phyloP scores from a whole-genome alignment of 768 basidiomycete species.

The Termitomyces sp. region DNA sequence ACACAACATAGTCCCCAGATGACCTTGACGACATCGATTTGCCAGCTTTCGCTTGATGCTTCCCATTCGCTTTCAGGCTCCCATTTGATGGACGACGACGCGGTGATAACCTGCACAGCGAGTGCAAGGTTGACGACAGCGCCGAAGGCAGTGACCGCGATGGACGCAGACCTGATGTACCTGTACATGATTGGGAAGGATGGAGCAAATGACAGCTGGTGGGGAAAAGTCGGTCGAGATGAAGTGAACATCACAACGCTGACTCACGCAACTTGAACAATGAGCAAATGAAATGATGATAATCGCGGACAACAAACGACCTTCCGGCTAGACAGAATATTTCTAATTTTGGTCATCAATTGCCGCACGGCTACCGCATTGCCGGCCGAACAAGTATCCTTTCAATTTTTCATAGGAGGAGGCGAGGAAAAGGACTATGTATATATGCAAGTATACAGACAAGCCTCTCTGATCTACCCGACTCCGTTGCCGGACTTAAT shows the following conservation, averaged over 20 bases:
- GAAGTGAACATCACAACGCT: conserved; percentile 11
- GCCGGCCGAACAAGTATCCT: not conserved
- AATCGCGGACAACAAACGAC: conserved; percentile 1
- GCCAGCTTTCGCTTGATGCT: conserved; percentile 31
- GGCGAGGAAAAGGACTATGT: not conserved
- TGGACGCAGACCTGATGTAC: conserved; percentile 23
- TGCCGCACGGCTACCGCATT: not conserved
- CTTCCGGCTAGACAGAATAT: not conserved
- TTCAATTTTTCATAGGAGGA: not conserved
- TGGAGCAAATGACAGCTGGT: not conserved
- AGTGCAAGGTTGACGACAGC: conserved; percentile 25
- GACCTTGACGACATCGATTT: conserved; percentile 39
- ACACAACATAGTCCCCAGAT: conserved; percentile 59
- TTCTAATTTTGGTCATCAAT: not conserved
- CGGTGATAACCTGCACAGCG: conserved; percentile 21
- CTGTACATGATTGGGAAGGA: conserved; percentile 8
- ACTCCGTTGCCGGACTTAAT: not conserved
- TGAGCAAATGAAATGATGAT: not conserved
- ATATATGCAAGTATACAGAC: too few species aligned
- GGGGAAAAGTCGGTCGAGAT: conserved; percentile 4
- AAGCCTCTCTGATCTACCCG: not conserved
- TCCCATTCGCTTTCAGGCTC: conserved; percentile 46
- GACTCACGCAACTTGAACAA: conserved; percentile 9
- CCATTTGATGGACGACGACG: conserved; percentile 30
- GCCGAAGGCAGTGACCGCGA: conserved; percentile 22